Base-by-base conservation (phyloP, 2,329 filamentous ascomycete species). In the Dactylellina cionopaga region DNA sequence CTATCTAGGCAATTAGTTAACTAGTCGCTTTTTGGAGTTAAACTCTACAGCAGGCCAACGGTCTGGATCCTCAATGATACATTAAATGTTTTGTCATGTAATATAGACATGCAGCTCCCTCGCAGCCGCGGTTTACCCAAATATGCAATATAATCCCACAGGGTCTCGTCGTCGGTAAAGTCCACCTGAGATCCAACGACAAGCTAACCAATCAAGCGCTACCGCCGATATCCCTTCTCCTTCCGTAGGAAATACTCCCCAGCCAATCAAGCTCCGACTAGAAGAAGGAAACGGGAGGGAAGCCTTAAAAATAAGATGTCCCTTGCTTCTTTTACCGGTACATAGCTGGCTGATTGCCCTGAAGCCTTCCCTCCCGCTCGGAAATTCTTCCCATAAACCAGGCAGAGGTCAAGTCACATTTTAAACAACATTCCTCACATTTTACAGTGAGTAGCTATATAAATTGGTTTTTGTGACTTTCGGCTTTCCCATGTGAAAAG, bases 341-440 rank as follows among this genome's bases (percentile, higher is more conserved):
- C n/a, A 19, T 44, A 10, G 6, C 41, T 17, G 27, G 35, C 31
- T 44, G 56, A 29, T 19, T 58, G 62, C 62, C 62, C 62, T 58
- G 43, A 51, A 66, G 62, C 62, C 62, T 64, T 64, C 46, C 27
- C 43, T 17, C 27, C 29, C 31, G 27, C 27, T 58, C 49, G 62
- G 51, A 35, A 56, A 24, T 43, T 37, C 24, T 66, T 51, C 43
- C 60, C 62, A 37, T 13, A 51, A 51, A 24, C 43, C 19, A 25
- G 19, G 9, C 9, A 13, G 9, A 41, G 6, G 22, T 39, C 35
- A 51, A 39, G 35, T 47, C 5, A 39, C 44, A 44, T 52, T 46
- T 43, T 46, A 63, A 27, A 33, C 37, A 22, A 25, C 47, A 39
- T 44, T 44, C 46, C 13, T 44, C 44, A 17, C 39, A 31, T 39